Percentiles rank a stretch among this genome's conserved stretches.
Conservation (phyloP, 2,329 filamentous ascomycete species). For the Cadophora malorum region DNA sequence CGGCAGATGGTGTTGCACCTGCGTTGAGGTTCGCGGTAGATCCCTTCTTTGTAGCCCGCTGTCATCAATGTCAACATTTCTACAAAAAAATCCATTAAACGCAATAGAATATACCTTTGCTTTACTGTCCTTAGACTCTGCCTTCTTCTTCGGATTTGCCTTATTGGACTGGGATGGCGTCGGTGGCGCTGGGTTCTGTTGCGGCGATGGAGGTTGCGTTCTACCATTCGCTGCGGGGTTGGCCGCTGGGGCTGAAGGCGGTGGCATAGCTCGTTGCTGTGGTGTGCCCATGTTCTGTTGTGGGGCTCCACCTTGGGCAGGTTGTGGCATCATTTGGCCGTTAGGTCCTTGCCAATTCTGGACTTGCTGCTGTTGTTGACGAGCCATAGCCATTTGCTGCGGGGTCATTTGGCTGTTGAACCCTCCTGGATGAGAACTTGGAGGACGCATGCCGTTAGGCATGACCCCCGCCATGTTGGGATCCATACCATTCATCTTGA, state of each 20-base stretch:
- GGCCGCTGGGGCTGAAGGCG: slow-evolving; percentile 63
- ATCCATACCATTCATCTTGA: slow-evolving; percentile 59
- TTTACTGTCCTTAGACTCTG: slow-evolving; percentile 81
- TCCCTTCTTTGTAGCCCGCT: slow-evolving; percentile 62
- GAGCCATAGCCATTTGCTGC: slow-evolving; percentile 57
- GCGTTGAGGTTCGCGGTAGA: slow-evolving; percentile 61
- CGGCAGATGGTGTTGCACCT: slow-evolving; percentile 63
- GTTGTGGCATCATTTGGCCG: slow-evolving; percentile 56
- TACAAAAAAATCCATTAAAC: slow-evolving; percentile 45
- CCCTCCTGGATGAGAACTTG: slow-evolving; percentile 68
- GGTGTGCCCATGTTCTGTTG: slow-evolving; percentile 61
- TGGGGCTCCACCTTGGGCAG: slow-evolving; percentile 47
- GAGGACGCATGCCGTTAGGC: slow-evolving; percentile 71
- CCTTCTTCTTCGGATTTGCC: slow-evolving; percentile 81
- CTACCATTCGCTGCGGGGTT: slow-evolving; percentile 59
- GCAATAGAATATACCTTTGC: slow-evolving; percentile 63
- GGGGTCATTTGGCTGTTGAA: slow-evolving; percentile 57
- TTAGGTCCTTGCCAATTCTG: slow-evolving; percentile 45
- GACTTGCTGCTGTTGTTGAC: slow-evolving; percentile 52
- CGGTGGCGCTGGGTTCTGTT: slow-evolving; percentile 71
- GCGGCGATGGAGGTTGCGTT: slow-evolving; percentile 66
- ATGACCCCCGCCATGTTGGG: slow-evolving; percentile 63
- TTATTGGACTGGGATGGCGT: slow-evolving; percentile 79
- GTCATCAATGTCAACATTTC: slow-evolving; percentile 46
- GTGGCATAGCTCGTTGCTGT: slow-evolving; percentile 75